A percentile compares a stretch with the other conserved stretches of the same genome.
These are phyloP conservation scores for Cylindrotheca fusiformis DNA, from an alignment of 108 stramenopile genomes.

Conservation along the genomic window DNA sequence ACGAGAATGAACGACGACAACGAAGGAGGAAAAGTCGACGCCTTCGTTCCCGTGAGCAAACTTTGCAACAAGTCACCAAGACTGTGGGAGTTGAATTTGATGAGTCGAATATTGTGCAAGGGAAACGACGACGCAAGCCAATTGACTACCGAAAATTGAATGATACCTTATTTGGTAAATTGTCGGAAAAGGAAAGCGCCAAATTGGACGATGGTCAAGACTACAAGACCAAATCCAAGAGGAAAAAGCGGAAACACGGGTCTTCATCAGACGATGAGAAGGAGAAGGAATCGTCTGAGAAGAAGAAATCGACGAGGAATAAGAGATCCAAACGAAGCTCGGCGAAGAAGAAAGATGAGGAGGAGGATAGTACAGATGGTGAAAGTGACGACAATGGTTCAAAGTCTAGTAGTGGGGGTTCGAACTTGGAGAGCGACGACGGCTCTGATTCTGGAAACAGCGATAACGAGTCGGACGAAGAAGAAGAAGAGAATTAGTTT, in stretches of 20 bases:
- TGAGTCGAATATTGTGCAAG: conserved; percentile 70
- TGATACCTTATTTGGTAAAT: conserved; percentile 76
- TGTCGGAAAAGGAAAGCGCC: conserved; percentile 49
- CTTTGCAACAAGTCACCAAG: background rate
- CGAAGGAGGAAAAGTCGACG: conserved; percentile 20
- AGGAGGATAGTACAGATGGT: no score
- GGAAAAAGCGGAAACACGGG: conserved; percentile 4
- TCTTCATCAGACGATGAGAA: background rate
- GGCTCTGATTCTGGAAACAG: conserved; percentile 21
- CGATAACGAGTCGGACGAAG: conserved; percentile 8
- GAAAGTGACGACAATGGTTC: background rate
- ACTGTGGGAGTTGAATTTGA: conserved; percentile 51
- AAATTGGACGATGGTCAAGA: conserved; percentile 52
- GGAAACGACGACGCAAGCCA: conserved; percentile 66
- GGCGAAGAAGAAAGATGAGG: no score
- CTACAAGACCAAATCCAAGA: conserved; percentile 15
- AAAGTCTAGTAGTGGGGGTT: background rate
- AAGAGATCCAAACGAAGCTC: background rate
- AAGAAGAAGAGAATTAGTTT: no score
- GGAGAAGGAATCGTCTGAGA: background rate
- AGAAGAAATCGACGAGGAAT: background rate
- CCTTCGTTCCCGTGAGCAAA: conserved; percentile 1
- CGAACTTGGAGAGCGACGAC: conserved; percentile 12
- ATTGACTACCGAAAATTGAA: conserved; percentile 78
- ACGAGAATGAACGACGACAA: background rate